phyloP scores from a whole-genome alignment of 768 basidiomycete genomes.

The Dendrothele bispora region DNA sequence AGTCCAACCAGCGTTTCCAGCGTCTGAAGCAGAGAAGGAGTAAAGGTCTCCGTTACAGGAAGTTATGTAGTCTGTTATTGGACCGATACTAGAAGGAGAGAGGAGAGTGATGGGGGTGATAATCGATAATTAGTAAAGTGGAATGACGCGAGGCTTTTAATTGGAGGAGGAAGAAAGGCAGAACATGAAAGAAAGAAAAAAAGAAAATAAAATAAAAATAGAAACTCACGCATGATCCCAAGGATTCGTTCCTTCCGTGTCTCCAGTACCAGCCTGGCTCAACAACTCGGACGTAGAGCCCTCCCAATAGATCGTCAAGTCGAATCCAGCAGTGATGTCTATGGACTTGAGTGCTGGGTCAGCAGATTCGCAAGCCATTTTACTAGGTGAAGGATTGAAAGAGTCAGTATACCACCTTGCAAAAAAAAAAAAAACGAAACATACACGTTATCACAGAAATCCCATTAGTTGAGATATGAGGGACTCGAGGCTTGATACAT shows the following conservation, averaged over 20 bases:
- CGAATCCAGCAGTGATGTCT: conserved; percentile 15
- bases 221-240: conserved; percentile 25
- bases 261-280: conserved; percentile 17
- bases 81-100: conserved; percentile 17
- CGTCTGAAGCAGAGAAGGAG: conserved; percentile 20
- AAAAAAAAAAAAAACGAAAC: conserved; percentile 1
- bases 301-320: conserved; percentile 16
- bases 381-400: no score
- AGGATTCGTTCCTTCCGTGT: no score
- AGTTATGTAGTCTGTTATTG: conserved; percentile 22
- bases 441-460: conserved; percentile 18
- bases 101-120: not conserved
- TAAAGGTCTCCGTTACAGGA: conserved; percentile 21
- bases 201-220: not conserved
- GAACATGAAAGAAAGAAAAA: no score
- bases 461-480: conserved; percentile 13
- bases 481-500: conserved; percentile 21
- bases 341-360: conserved; percentile 16
- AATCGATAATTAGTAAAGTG: no score
- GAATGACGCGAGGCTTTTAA: no score
- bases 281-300: conserved; percentile 20
- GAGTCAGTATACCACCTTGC: no score
- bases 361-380: conserved; percentile 22
- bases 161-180: no score
- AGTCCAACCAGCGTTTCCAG: conserved; percentile 22